Conservation (phyloP, 2,329 filamentous ascomycete species). For the Xylaria sp. region DNA sequence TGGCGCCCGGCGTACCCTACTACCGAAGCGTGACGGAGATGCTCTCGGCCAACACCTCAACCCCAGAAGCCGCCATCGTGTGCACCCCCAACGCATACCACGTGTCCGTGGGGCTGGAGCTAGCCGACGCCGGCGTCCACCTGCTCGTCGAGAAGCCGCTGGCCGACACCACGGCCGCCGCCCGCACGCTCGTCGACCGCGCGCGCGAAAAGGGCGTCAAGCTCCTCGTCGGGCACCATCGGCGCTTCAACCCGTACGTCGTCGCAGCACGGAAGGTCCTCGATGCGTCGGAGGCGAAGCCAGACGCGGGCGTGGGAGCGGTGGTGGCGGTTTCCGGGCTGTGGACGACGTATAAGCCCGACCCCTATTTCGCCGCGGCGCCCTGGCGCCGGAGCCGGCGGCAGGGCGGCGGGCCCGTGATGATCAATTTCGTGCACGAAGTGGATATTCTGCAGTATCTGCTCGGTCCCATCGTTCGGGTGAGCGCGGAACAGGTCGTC, state of each 20-base stretch:
- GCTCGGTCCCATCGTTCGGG: slow-evolving; percentile 11
- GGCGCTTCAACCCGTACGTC: slow-evolving; percentile 18
- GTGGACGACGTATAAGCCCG: slow-evolving; percentile 18
- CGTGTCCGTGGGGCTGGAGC: slow-evolving; percentile 15
- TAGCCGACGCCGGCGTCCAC: slow-evolving; percentile 17
- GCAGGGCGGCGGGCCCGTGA: slow-evolving; percentile 11
- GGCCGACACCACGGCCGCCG: slow-evolving; percentile 12
- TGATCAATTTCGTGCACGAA: slow-evolving; percentile 21
- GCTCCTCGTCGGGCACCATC: slow-evolving; percentile 19
- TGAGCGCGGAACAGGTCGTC: slow-evolving; percentile 5
- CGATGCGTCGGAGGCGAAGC: neutral
- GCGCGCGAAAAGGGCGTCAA: slow-evolving; percentile 4
- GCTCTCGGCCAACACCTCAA: slow-evolving; percentile 4
- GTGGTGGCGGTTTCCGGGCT: slow-evolving; percentile 3
- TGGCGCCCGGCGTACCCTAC: slow-evolving; percentile 19
- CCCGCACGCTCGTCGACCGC: slow-evolving; percentile 12
- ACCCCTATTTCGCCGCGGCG: neutral
- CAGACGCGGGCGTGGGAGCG: neutral
- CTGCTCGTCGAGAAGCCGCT: slow-evolving; percentile 20
- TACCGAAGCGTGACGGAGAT: slow-evolving; percentile 14
- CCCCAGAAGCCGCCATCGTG: slow-evolving; percentile 13
- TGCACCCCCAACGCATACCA: slow-evolving; percentile 21
- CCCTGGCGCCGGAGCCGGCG: slow-evolving; percentile 13
- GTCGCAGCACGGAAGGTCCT: slow-evolving; percentile 15
- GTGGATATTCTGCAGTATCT: slow-evolving; percentile 19